phyloP scores from a whole-genome alignment of 306 rosid species.

The Quercus berberidifolia region DNA sequence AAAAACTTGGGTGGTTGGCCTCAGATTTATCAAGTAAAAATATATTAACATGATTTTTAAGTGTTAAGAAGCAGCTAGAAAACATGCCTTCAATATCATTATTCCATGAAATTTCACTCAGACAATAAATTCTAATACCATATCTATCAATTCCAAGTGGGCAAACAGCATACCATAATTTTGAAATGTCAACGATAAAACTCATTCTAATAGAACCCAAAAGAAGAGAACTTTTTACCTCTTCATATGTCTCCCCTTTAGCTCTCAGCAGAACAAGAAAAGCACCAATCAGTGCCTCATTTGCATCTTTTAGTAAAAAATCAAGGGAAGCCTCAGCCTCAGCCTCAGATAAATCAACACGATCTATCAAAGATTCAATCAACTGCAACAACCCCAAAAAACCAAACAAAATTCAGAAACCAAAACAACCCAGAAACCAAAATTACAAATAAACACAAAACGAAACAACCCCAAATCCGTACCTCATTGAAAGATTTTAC shows the following conservation, averaged over 20 bases:
- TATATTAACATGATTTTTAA: no score
- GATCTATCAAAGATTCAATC: conserved; percentile 62
- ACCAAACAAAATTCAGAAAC: not conserved
- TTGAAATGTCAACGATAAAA: not conserved
- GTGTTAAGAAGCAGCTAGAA: no score
- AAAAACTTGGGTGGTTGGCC: no score
- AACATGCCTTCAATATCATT: no score
- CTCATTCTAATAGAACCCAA: not conserved
- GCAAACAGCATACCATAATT: no score
- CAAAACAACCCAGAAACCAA: not conserved
- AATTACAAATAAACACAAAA: not conserved
- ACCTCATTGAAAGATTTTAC: conserved; percentile 37
- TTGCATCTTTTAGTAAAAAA: conserved; percentile 53
- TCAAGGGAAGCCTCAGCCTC: conserved; percentile 76
- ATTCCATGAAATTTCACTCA: no score
- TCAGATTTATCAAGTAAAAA: no score
- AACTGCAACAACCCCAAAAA: conserved; percentile 35
- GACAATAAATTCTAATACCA: no score
- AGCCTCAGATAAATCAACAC: conserved; percentile 60
- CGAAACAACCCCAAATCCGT: not conserved
- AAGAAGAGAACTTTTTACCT: conserved; percentile 42
- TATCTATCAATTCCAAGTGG: no score
- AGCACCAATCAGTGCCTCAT: conserved; percentile 84
- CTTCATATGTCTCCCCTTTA: conserved; percentile 91
- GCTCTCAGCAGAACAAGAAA: conserved; percentile 81